These are phyloP conservation scores for Pseudozyma pruni DNA, from an alignment of 1,284 basidiomycete species.

Conservation along the genomic window DNA sequence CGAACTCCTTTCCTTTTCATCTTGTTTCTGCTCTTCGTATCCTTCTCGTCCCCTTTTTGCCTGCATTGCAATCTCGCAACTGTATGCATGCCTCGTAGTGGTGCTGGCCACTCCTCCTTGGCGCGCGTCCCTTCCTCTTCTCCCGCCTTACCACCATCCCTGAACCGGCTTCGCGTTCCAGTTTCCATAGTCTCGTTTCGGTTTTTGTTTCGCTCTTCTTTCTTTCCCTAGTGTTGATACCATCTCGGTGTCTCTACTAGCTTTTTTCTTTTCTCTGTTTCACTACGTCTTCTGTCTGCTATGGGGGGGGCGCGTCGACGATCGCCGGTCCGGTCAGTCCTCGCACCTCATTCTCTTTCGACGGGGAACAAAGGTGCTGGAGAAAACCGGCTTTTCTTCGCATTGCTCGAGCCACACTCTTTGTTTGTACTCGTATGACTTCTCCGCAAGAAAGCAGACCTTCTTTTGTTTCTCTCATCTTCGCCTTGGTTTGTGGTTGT, in stretches of 20 bases:
- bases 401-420: constrained; percentile 12
- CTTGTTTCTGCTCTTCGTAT: constrained; percentile 3
- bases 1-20: neutral
- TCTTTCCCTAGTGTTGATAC: neutral
- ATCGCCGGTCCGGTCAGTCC: constrained; percentile 42
- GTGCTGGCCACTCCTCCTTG: constrained; percentile 30
- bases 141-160: constrained; percentile 8
- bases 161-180: constrained; percentile 10
- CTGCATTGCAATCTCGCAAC: constrained; percentile 1
- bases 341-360: constrained; percentile 21
- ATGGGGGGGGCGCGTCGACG: constrained; percentile 32
- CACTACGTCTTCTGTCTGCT: constrained; percentile 22
- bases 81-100: constrained; percentile 27
- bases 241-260: neutral
- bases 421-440: constrained; percentile 11
- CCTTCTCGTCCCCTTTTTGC: constrained; percentile 10
- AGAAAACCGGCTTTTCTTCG: constrained; percentile 35
- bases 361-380: constrained; percentile 19
- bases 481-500: neutral
- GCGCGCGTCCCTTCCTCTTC: constrained; percentile 11
- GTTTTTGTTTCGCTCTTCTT: neutral
- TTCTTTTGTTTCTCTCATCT: neutral
- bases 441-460: constrained; percentile 18
- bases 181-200: neutral
- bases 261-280: neutral